Base-by-base conservation (phyloP, 805 yeast species). In the Wickerhamomyces alni region DNA sequence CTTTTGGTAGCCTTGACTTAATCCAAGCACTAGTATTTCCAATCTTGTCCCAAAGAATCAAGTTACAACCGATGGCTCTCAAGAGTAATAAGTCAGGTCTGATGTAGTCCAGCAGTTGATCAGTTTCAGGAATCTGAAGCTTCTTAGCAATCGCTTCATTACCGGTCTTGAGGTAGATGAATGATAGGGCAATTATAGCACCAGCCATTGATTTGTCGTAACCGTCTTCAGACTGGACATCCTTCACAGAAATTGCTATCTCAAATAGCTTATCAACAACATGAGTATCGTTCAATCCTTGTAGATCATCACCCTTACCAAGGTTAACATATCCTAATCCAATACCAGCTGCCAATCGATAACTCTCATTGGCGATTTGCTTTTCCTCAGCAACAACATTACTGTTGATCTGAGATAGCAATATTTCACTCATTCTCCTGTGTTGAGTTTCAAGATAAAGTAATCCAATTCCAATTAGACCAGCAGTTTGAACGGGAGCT, bases 401-500 rank as follows among this genome's bases (percentile, higher is more conserved):
- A 4, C 80, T 72, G 18, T 71, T 70, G 2, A 91, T 65, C 54
- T 91, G 96, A 0, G 83, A 70, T 16, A 84, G 61, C 31, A 89
- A 63, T 27, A 86, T 74, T 43, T 84, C 93, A 41, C 89, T 81
- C 88, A 91, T 85, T 48, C 94, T 70, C 34, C 95, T 72, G 55
- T 88, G 95, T 45, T 80, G 88, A 5, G 87, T 75, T 37, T 75
- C 84, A 37, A 79, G 64, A 52, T 87, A 89, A 7, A 94, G 65
- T 39, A 94, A 65, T 0, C 99, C 99, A 40, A 93, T 77, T 1
- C 98, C 96, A 36, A 93, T 66, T 22, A 91, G 58, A 0, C 97
- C 98, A 0, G 97, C 96, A 0, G 95, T 78, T 58, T 93, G 98
- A 8, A 91, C 95, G 10, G 79, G 71, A 1, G 78, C 65, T 2